Base-by-base conservation (phyloP, 2,329 filamentous ascomycete genomes). In the Sporothrix pseudoabietina region DNA sequence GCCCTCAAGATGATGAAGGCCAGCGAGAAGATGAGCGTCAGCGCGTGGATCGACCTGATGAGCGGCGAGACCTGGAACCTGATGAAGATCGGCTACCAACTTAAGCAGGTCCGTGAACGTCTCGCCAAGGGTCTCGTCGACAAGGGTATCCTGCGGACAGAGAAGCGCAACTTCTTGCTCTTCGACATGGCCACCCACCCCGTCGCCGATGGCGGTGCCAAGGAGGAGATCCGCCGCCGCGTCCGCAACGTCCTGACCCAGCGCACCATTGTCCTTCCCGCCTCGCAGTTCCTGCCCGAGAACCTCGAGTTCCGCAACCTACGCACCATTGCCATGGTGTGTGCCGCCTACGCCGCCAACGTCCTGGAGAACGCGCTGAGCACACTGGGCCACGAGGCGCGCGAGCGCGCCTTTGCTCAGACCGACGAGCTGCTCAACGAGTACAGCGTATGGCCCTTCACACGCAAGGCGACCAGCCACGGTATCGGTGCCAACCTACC, bases 141-240 rank as follows among this genome's bases (percentile, higher is more conserved):
- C 85, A 99, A 99, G 85, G 96, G 96, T 80, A 97, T 99, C 81
- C 89, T 99, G 74, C 93, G 96, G 78, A 99, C 96, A 75, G 96
- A 99, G 84, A 99, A 99, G 87, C 94, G 94, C 84, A 99, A 99
- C 86, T 99, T 99, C 85, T 89, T 99, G 77, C 92, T 99, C 76
- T 99, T 99, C 86, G 96, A 99, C 85, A 99, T 99, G 96, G 96
- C 96, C 73, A 99, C 96, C 76, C 96, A 99, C 82, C 96, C 96
- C 57, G 94, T 99, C 74, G 95, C 94, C 76, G 96, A 99, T 79
- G 92, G 94, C 77, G 95, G 94, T 79, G 96, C 96, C 79, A 99
- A 99, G 85, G 96, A 98, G 80, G 96, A 99, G 85, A 96, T 99
- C 79, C 90, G 96, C 79, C 90, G 93, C 80, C 92, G 96, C 78